Evolutionary conservation across 371 early-diverging fungal genomes (phyloP).

Genomic region (Sanchytrium tribonematis): DNA sequence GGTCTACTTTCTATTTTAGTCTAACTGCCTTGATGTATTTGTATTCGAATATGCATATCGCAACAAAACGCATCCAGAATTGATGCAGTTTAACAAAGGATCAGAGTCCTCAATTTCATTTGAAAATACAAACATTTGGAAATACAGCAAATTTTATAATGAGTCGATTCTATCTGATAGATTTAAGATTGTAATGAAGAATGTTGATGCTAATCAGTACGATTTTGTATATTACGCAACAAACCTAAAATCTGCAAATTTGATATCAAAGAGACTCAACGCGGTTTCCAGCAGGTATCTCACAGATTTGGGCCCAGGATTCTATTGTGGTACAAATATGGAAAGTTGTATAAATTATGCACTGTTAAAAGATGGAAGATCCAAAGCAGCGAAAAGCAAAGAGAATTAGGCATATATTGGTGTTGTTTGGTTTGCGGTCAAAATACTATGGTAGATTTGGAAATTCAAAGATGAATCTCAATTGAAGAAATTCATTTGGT

Average conservation of each 20-base stretch:
- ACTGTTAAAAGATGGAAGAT: background rate
- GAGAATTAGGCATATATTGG: background rate
- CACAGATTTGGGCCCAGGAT: background rate
- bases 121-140: background rate
- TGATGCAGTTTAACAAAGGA: background rate
- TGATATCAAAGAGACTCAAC: background rate
- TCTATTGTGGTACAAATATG: background rate
- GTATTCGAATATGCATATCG: background rate
- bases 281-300: background rate
- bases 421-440: background rate
- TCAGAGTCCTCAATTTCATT: background rate
- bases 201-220: background rate
- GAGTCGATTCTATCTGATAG: background rate
- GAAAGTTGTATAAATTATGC: background rate
- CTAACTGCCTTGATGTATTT: background rate
- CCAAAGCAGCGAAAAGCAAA: background rate
- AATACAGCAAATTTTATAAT: background rate
- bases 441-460: background rate
- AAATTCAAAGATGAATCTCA: background rate
- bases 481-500: background rate
- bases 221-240: background rate
- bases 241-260: background rate
- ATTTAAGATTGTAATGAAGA: background rate
- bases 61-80: background rate
- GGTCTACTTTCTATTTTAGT: background rate